phyloP scores from a whole-genome alignment of 2,329 filamentous ascomycete species.

The Rutstroemia sydowiana region DNA sequence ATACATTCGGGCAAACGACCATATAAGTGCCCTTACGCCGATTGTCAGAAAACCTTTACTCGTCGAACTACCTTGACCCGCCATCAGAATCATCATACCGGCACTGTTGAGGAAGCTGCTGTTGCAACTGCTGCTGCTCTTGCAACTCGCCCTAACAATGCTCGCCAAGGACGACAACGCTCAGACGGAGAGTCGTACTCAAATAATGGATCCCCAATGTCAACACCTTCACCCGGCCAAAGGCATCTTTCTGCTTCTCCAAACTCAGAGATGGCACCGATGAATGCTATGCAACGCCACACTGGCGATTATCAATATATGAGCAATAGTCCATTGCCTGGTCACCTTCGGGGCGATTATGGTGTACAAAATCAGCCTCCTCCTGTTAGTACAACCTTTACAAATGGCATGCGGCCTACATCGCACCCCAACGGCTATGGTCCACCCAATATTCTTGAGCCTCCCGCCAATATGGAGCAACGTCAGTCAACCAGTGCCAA shows the following conservation, averaged over 20 bases:
- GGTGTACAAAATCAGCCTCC: constrained; percentile 48
- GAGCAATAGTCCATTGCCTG: constrained; percentile 70
- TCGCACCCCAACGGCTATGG: constrained; percentile 80
- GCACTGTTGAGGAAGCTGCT: constrained; percentile 88
- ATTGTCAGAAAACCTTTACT: constrained; percentile 98
- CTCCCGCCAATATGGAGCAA: constrained; percentile 64
- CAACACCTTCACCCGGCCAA: constrained; percentile 78
- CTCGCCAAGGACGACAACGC: constrained; percentile 43
- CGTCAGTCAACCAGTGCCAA: constrained; percentile 64
- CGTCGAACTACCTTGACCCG: constrained; percentile 89
- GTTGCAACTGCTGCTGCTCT: constrained; percentile 81
- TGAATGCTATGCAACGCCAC: constrained; percentile 51
- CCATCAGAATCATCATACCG: constrained; percentile 93
- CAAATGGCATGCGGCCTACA: constrained; percentile 55
- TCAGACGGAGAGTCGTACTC: constrained; percentile 68
- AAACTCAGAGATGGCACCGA: constrained; percentile 62
- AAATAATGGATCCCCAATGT: constrained; percentile 64
- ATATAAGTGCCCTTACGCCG: constrained; percentile 94
- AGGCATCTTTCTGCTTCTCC: constrained; percentile 75
- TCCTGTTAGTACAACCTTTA: constrained; percentile 50
- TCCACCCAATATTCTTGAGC: constrained; percentile 65
- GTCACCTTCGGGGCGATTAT: constrained; percentile 67
- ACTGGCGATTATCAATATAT: constrained; percentile 65
- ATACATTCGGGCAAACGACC: constrained; percentile 94
- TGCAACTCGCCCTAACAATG: constrained; percentile 40